Evolutionary conservation across 1,284 basidiomycete genomes (phyloP).

Genomic region (Trichosporon sp.): DNA sequence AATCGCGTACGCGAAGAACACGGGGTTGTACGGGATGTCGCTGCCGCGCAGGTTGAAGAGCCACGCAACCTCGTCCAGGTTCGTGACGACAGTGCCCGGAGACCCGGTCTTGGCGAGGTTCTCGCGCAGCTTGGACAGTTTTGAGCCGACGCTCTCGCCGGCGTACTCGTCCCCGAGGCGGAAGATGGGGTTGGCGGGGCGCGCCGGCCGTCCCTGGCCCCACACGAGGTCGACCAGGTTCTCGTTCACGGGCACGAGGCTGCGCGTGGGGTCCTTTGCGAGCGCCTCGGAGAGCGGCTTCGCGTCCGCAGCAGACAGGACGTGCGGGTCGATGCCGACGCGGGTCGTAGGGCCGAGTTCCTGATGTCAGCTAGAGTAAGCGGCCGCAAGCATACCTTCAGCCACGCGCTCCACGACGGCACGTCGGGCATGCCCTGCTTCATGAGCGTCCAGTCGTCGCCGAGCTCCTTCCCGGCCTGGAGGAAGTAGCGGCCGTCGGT

Average conservation of each 20-base stretch:
- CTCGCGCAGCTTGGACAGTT: constrained; percentile 64
- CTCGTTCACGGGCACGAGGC: constrained; percentile 60
- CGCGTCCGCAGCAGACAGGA: constrained; percentile 63
- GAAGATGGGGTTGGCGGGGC: constrained; percentile 67
- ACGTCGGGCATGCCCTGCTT: constrained; percentile 81
- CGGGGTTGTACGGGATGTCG: constrained; percentile 91
- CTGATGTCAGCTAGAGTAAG: constrained; percentile 44
- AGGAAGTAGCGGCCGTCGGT: constrained; percentile 93
- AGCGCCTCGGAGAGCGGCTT: constrained; percentile 36
- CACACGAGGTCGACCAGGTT: constrained; percentile 85
- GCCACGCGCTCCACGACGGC: constrained; percentile 83
- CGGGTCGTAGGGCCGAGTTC: constrained; percentile 60
- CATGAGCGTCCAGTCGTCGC: constrained; percentile 85
- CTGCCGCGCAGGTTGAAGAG: constrained; percentile 88
- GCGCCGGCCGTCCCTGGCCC: constrained; percentile 58
- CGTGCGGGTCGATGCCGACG: constrained; percentile 75
- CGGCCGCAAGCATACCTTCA: constrained; percentile 55
- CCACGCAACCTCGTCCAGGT: constrained; percentile 90
- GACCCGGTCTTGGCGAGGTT: constrained; percentile 63
- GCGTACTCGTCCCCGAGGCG: constrained; percentile 60
- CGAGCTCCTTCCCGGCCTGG: constrained; percentile 85
- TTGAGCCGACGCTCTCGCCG: constrained; percentile 64
- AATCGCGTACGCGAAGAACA: constrained; percentile 90
- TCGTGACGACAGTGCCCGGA: constrained; percentile 66
- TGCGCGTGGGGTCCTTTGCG: constrained; percentile 48